A percentile compares a stretch with the other conserved stretches of the same genome.
phyloP scores from a whole-genome alignment of 345 rosid species.

The Camelina laxa region DNA sequence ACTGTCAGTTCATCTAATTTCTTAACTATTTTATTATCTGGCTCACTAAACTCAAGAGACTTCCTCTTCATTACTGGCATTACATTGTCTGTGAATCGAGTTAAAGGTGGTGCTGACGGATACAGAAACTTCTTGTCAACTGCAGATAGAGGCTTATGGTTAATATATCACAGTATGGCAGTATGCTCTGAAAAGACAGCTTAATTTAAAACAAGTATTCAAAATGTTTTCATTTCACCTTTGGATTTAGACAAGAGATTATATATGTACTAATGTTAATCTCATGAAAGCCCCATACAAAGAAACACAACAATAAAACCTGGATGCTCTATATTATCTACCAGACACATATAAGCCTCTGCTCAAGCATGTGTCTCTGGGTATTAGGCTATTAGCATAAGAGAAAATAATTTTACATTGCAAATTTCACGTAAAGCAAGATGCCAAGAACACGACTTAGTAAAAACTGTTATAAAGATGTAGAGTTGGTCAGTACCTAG shows the following conservation, averaged over 20 bases:
- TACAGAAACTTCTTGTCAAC: slow-evolving; percentile 78
- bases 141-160: slow-evolving; percentile 50
- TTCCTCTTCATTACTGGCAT: slow-evolving; percentile 70
- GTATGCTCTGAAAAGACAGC: slow-evolving; percentile 14
- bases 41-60: slow-evolving; percentile 53
- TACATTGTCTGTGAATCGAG: slow-evolving; percentile 74
- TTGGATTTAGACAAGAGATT: slow-evolving; percentile 7
- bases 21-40: slow-evolving; percentile 55
- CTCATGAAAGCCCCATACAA: background rate
- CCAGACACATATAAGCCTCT: slow-evolving; percentile 24
- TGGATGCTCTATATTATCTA: background rate
- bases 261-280: background rate
- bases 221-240: background rate
- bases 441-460: slow-evolving; percentile 19
- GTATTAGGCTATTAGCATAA: slow-evolving; percentile 21
- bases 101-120: slow-evolving; percentile 89
- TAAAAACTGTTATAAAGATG: slow-evolving; percentile 19
- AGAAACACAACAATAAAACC: slow-evolving; percentile 4
- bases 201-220: background rate
- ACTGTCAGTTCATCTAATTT: slow-evolving; percentile 69
- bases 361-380: slow-evolving; percentile 24
- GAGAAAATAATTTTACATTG: background rate
- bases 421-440: background rate
- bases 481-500: slow-evolving; percentile 62
- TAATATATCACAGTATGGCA: slow-evolving; percentile 21